Evolutionary conservation across 768 basidiomycete species (phyloP).

Genomic region (Suillus clintonianus): DNA sequence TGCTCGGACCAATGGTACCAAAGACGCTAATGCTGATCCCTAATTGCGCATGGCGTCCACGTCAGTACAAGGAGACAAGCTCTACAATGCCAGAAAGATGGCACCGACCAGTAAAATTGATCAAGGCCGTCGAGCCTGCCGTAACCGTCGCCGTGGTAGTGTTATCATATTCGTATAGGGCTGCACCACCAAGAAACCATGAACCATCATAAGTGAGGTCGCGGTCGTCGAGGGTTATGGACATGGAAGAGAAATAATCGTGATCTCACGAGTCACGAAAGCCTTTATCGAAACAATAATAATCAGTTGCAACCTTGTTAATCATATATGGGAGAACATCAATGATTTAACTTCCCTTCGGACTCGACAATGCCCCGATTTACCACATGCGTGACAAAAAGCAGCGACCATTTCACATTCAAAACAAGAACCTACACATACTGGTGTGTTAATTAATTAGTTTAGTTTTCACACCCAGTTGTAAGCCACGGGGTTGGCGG

Average conservation of each 20-base stretch:
- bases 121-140: constrained; percentile 4
- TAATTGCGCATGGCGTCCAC: background rate
- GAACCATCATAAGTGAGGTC: constrained; percentile 1
- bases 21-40: constrained; percentile 2
- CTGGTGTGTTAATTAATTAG: background rate
- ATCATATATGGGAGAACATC: background rate
- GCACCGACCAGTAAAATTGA: constrained; percentile 5
- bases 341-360: background rate
- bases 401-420: background rate
- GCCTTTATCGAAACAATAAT: background rate
- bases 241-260: background rate
- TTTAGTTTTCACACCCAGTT: too few relatives aligned
- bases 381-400: background rate
- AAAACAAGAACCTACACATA: background rate
- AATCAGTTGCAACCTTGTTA: background rate
- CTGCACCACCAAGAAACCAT: background rate
- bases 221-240: constrained; percentile 3
- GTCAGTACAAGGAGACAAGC: background rate
- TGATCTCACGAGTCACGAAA: background rate
- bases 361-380: too few relatives aligned
- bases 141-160: constrained; percentile 2
- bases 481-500: too few relatives aligned
- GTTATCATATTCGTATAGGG: background rate
- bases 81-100: background rate
- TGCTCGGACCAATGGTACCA: constrained; percentile 4